These are phyloP conservation scores for Suillus alpinus DNA, from an alignment of 768 basidiomycete species.

Conservation along the genomic window DNA sequence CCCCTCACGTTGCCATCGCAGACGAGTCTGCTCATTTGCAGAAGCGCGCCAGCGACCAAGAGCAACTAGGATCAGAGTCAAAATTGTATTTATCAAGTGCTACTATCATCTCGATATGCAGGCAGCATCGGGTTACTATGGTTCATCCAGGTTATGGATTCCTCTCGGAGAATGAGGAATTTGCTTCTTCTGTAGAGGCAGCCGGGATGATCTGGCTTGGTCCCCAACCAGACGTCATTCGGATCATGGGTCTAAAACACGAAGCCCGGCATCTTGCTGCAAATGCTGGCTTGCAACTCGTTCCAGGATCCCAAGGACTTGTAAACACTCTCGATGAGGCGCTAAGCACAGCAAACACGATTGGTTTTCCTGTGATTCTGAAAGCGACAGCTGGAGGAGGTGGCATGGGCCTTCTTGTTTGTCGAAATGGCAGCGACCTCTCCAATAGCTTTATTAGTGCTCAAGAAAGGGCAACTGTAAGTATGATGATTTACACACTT, in stretches of 20 bases:
- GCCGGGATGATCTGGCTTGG: slow-evolving; percentile 59
- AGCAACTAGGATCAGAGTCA: slow-evolving; percentile 35
- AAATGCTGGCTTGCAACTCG: slow-evolving; percentile 48
- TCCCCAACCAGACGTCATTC: slow-evolving; percentile 48
- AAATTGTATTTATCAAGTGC: slow-evolving; percentile 40
- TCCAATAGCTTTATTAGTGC: slow-evolving; percentile 33
- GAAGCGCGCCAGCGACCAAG: slow-evolving; percentile 2
- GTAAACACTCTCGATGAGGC: slow-evolving; percentile 42
- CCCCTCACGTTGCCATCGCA: slow-evolving; percentile 56
- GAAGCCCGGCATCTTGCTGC: slow-evolving; percentile 46
- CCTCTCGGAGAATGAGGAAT: slow-evolving; percentile 59
- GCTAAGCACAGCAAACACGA: slow-evolving; percentile 31
- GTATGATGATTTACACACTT: slow-evolving; percentile 8
- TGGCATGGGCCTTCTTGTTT: slow-evolving; percentile 64
- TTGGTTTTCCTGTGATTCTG: slow-evolving; percentile 63
- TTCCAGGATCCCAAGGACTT: slow-evolving; percentile 56
- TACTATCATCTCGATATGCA: slow-evolving; percentile 42
- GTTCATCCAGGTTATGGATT: slow-evolving; percentile 68
- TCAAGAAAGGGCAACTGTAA: slow-evolving; percentile 44
- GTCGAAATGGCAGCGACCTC: slow-evolving; percentile 40
- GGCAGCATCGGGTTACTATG: slow-evolving; percentile 41
- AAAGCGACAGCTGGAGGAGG: slow-evolving; percentile 72
- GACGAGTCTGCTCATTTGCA: slow-evolving; percentile 45
- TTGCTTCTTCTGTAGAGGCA: slow-evolving; percentile 44
- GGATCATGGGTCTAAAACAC: slow-evolving; percentile 61